phyloP scores from a whole-genome alignment of 2,329 filamentous ascomycete species.

The Fusarium sp. region DNA sequence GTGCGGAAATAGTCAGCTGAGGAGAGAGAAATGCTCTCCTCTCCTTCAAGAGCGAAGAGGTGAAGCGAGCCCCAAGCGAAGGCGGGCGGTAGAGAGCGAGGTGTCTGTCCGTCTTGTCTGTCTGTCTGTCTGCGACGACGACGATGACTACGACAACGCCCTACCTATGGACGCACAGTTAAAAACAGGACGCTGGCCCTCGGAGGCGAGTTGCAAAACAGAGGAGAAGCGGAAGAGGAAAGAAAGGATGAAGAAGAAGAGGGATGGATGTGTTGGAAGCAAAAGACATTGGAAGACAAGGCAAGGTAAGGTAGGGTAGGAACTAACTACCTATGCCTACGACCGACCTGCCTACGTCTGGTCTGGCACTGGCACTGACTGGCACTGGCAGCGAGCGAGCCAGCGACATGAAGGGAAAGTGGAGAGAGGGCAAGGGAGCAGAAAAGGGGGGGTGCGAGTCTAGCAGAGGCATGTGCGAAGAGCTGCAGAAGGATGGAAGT shows the following conservation, averaged over 20 bases:
- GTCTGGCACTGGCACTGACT: neutral
- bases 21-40: slow-evolving; percentile 26
- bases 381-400: neutral
- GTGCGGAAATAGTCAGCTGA: slow-evolving; percentile 40
- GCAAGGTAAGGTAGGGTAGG: neutral
- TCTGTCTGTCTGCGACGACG: neutral
- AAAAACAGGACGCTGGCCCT: neutral
- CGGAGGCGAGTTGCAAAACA: neutral
- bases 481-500: slow-evolving; percentile 41
- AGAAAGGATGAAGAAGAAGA: slow-evolving; percentile 27
- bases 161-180: neutral
- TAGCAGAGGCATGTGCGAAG: slow-evolving; percentile 26
- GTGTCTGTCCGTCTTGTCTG: neutral
- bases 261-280: slow-evolving; percentile 18
- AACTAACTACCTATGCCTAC: neutral
- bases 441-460: slow-evolving; percentile 22
- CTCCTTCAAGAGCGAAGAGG: slow-evolving; percentile 13
- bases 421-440: slow-evolving; percentile 16
- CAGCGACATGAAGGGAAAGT: slow-evolving; percentile 12
- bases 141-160: neutral
- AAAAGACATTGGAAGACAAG: slow-evolving; percentile 9
- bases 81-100: slow-evolving; percentile 1
- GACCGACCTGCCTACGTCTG: neutral
- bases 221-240: slow-evolving; percentile 19
- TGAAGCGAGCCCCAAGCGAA: slow-evolving; percentile 11